Base-by-base conservation (phyloP, 2,329 filamentous ascomycete species). In the Talaromyces albobiverticillius region DNA sequence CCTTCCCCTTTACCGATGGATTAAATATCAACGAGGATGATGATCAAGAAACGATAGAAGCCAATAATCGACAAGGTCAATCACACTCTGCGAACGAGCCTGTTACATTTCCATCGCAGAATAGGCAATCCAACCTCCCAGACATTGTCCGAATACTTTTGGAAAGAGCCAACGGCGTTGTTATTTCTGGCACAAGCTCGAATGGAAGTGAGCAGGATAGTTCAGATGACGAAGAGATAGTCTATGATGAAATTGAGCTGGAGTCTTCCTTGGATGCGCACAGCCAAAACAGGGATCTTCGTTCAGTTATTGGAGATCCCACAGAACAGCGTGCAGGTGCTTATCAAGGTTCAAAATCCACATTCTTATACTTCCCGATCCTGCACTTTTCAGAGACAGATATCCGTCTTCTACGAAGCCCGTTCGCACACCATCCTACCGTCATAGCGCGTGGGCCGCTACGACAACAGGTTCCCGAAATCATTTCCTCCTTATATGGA, bases 371-470 rank as follows among this genome's bases (percentile, higher is more conserved):
- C 22, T 75, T 73, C 46, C 71, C 72, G 14, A 67, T 76, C 42
- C 61, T 76, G 6, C 72, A 75, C 48, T 76, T 76, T 54, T 72
- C 71, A 3, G 66, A 71, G 54, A 65, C 57, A 34, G 65, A 73
- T 40, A 71, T 76, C 53, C 69, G 64, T 26, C 60, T 76, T 16
- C 59, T 72, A 13, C 61, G 64, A 25, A 62, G 70, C 42, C 70
- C 70, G 6, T 63, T 70, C 47, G 62, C 66, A 25, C 48, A 59
- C 2, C 58, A 62, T 22, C 60, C 67, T 10, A 66, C 63, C n/a
- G 63, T 73, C 1, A 46, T 73, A 59, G 53, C 42, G 25, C 29
- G 26, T 23, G 53, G 41, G 25, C 42, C 53, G 11, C 29, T 55
- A 20, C 53, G 53, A 41, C 53, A 55, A 34, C 20, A 34, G 25